Conservation (phyloP, 257 asterid species). For the Fraxinus excelsior region DNA sequence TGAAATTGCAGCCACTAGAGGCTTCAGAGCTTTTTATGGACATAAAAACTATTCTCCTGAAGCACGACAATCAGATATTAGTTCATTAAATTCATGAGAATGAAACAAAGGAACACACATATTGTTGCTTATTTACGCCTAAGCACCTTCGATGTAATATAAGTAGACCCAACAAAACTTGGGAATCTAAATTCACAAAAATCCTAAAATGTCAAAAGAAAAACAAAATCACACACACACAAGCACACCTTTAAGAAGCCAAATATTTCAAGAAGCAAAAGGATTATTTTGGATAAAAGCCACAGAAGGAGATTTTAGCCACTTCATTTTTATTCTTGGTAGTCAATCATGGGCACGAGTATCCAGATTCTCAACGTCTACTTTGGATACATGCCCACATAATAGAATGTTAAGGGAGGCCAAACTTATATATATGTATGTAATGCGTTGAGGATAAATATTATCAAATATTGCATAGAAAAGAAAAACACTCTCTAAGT, state of each 20-base stretch:
- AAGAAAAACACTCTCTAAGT: not conserved
- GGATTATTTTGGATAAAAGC: not conserved
- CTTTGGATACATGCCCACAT: not conserved
- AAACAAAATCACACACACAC: too few relatives aligned
- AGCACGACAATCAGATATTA: not conserved
- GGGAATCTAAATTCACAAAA: not conserved
- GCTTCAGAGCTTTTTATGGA: not conserved
- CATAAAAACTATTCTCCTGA: not conserved
- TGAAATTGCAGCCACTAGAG: not conserved
- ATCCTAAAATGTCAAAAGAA: not conserved
- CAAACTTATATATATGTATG: not conserved
- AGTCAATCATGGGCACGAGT: not conserved
- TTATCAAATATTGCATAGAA: not conserved
- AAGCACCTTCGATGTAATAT: not conserved
- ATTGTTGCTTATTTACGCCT: not conserved
- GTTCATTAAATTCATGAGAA: not conserved
- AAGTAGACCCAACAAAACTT: not conserved
- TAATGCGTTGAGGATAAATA: not conserved
- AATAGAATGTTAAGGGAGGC: not conserved
- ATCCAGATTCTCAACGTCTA: not conserved
- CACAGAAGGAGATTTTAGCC: not conserved
- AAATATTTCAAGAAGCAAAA: not conserved
- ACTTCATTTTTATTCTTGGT: not conserved
- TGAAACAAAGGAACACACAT: not conserved
- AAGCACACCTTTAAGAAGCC: not conserved